Base-by-base conservation (phyloP, 1,139 yeast species). In the Lodderomyces orthopsilosis region DNA sequence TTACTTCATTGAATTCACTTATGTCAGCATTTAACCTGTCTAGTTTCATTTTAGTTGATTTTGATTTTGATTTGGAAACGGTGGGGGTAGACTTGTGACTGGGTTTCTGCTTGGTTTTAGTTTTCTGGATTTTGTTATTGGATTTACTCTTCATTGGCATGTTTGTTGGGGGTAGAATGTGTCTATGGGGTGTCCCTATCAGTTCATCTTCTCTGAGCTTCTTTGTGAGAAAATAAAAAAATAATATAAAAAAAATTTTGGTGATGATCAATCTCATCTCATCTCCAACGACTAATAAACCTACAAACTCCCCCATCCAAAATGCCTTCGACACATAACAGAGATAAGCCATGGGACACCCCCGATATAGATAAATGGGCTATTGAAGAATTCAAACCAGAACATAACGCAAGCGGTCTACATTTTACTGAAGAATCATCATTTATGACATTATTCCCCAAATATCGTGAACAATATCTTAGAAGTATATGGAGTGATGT, bases 281-380 rank as follows among this genome's bases (percentile, higher is more conserved):
- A 47, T 49, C 49, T 43, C 46, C 21, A 23, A 23, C 15, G 14
- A 10, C 32, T 26, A 12, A 30, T 6, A 14, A 30, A 7, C 27
- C 10, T 17, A 37, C n/a, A 33, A 35, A 13, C 18, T 15, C 15
- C 28, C 12, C 9, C 18, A 4, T 7, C 22, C 30, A 41, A 27
- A 37, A 91, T 93, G 98, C 90, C 86, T 27, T 89, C 96, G 3
- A 86, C 95, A 45, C 93, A 91, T 64, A 87, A 91, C 63, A 85
- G 83, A 61, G 98, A 91, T 57, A 93, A 93, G 65, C 98, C 98
- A 44, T 91, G 98, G 98, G 98, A 93, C 61, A 90, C 96, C 12
- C 89, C 87, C 22, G 97, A 90, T 56, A 84, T 93, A 50, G 96
- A 93, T 61, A 91, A 93, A 63, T 93, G 99, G 99, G 72, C 77